Evolutionary conservation across 1,284 basidiomycete genomes (phyloP).

Genomic region (Volvariella volvacea): DNA sequence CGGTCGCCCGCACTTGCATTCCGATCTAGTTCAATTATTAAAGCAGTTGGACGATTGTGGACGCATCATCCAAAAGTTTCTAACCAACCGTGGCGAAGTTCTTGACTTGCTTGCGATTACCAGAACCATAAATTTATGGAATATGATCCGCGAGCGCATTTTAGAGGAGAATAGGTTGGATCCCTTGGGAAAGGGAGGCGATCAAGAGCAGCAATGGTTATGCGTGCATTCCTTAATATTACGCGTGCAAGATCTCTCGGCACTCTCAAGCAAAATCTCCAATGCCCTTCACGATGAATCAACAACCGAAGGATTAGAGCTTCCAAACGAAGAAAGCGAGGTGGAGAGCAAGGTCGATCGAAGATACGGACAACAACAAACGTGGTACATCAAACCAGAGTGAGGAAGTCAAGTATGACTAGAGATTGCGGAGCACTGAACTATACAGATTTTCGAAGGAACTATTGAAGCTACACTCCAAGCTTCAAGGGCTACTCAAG

Average conservation of each 20-base stretch:
- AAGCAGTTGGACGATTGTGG: slow-evolving; percentile 64
- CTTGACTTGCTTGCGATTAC: slow-evolving; percentile 62
- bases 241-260: slow-evolving; percentile 47
- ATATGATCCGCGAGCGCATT: slow-evolving; percentile 40
- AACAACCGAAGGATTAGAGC: too few species aligned
- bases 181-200: slow-evolving; percentile 26
- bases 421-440: too few species aligned
- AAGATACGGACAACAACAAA: too few species aligned
- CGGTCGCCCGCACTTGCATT: slow-evolving; percentile 55
- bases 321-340: too few species aligned
- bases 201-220: slow-evolving; percentile 45
- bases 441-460: slow-evolving; percentile 59
- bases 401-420: too few species aligned
- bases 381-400: too few species aligned
- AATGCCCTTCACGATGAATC: slow-evolving; percentile 39
- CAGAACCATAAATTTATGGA: slow-evolving; percentile 56
- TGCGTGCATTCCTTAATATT: slow-evolving; percentile 50
- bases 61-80: slow-evolving; percentile 76
- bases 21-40: slow-evolving; percentile 59
- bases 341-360: too few species aligned
- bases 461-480: slow-evolving; percentile 47
- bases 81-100: slow-evolving; percentile 62
- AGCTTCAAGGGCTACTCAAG: slow-evolving; percentile 37
- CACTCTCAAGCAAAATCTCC: slow-evolving; percentile 56
- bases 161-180: slow-evolving; percentile 53